phyloP scores from a whole-genome alignment of 1,139 yeast species.

The Williopsis jadinii region DNA sequence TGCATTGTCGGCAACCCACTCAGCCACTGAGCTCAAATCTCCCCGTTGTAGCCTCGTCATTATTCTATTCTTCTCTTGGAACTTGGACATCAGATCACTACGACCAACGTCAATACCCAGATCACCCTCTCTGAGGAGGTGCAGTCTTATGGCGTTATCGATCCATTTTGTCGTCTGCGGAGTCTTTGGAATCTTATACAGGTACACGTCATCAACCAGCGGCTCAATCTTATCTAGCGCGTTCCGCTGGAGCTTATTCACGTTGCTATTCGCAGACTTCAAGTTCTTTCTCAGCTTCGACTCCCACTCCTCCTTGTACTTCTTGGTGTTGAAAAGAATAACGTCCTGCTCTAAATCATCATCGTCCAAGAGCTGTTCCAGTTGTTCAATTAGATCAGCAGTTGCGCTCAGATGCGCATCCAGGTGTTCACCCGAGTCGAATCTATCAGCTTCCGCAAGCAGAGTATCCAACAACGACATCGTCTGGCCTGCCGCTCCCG shows the following conservation, averaged over 20 bases:
- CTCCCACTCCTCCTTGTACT: slow-evolving; percentile 25
- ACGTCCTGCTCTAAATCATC: background rate
- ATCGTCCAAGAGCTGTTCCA: background rate
- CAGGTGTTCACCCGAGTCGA: too few relatives aligned
- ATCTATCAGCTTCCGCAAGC: too few relatives aligned
- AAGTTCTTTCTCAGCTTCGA: slow-evolving; percentile 21
- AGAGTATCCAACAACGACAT: too few relatives aligned
- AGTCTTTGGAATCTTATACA: slow-evolving; percentile 25
- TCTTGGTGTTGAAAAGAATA: too few relatives aligned
- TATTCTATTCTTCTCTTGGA: slow-evolving; percentile 18
- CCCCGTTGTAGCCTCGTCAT: slow-evolving; percentile 12
- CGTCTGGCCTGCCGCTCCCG: too few relatives aligned
- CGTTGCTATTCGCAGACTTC: slow-evolving; percentile 22
- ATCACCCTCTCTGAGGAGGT: slow-evolving; percentile 29
- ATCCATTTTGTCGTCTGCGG: slow-evolving; percentile 8
- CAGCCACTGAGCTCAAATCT: slow-evolving; percentile 16
- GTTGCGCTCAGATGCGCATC: slow-evolving; percentile 5
- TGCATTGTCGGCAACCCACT: slow-evolving; percentile 18
- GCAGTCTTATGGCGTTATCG: slow-evolving; percentile 27
- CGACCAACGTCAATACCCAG: slow-evolving; percentile 11
- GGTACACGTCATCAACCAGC: background rate
- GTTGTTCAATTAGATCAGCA: background rate
- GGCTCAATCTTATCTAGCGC: slow-evolving; percentile 28
- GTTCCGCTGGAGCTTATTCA: slow-evolving; percentile 27
- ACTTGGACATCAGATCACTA: slow-evolving; percentile 10